Percentiles rank a stretch among this genome's conserved stretches.
phyloP scores from a whole-genome alignment of 2,329 filamentous ascomycete species.

The Aspergillus sp. region DNA sequence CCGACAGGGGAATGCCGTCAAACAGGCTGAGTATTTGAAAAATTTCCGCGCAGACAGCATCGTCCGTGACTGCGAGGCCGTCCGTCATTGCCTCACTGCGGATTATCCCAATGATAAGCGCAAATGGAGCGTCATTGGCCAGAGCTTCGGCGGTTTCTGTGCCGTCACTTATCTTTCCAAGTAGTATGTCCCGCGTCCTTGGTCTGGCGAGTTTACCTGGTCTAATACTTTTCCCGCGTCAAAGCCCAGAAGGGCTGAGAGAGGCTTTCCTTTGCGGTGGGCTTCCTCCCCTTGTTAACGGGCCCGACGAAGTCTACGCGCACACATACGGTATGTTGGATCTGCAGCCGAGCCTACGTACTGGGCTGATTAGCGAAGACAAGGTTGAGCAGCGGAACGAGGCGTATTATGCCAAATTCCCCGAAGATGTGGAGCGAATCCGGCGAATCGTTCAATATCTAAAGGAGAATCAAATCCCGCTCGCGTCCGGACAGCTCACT shows the following conservation, averaged over 20 bases:
- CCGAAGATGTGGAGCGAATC: constrained; percentile 64
- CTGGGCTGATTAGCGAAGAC: constrained; percentile 23
- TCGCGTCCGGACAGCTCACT: constrained; percentile 65
- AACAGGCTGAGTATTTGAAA: constrained; percentile 72
- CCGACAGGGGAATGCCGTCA: constrained; percentile 51
- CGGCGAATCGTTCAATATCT: constrained; percentile 59
- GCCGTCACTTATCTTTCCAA: constrained; percentile 74
- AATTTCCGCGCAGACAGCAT: constrained; percentile 84
- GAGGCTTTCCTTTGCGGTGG: constrained; percentile 83
- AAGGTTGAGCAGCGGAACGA: constrained; percentile 63
- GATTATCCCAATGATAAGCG: constrained; percentile 60
- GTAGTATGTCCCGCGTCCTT: constrained; percentile 35
- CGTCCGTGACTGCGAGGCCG: constrained; percentile 78
- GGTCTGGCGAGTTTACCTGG: neutral
- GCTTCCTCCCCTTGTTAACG: constrained; percentile 63
- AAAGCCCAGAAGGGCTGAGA: constrained; percentile 59
- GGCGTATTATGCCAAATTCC: constrained; percentile 75
- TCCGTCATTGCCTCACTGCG: constrained; percentile 63
- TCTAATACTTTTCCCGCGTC: constrained; percentile 1
- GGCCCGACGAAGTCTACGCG: constrained; percentile 65
- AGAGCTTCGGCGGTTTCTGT: constrained; percentile 89
- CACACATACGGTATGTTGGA: constrained; percentile 49
- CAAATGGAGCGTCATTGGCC: constrained; percentile 79
- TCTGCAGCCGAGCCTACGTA: constrained; percentile 1
- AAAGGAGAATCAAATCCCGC: constrained; percentile 48